These are phyloP conservation scores for Sporothrix pallida DNA, from an alignment of 2,329 filamentous ascomycete species.

Conservation along the genomic window DNA sequence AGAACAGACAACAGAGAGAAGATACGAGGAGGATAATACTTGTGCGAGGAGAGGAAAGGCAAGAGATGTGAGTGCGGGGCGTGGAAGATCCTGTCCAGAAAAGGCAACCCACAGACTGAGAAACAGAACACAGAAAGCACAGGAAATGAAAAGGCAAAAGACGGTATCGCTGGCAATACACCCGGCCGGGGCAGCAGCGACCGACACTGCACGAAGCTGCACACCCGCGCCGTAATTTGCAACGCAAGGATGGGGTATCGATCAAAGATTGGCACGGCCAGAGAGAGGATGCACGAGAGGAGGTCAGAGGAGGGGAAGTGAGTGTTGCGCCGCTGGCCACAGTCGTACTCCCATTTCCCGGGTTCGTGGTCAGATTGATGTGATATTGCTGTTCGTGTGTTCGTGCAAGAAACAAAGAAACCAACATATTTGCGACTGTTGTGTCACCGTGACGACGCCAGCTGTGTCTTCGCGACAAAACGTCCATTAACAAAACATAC, in stretches of 20 bases:
- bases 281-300: background rate
- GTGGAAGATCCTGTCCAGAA: background rate
- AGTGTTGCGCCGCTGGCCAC: background rate
- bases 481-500: background rate
- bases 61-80: background rate
- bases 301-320: background rate
- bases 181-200: background rate
- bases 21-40: background rate
- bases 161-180: constrained; percentile 5
- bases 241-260: background rate
- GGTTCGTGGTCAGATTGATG: background rate
- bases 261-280: background rate
- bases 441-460: background rate
- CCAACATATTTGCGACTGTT: background rate
- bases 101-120: too few relatives aligned
- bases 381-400: background rate
- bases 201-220: constrained; percentile 1
- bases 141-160: background rate
- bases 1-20: background rate
- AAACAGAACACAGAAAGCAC: too few relatives aligned
- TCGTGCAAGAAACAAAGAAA: background rate
- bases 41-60: background rate
- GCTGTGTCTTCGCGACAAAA: background rate
- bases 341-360: background rate
- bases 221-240: background rate